Conservation (phyloP, 768 basidiomycete species). For the Boletus pseudopeckii region DNA sequence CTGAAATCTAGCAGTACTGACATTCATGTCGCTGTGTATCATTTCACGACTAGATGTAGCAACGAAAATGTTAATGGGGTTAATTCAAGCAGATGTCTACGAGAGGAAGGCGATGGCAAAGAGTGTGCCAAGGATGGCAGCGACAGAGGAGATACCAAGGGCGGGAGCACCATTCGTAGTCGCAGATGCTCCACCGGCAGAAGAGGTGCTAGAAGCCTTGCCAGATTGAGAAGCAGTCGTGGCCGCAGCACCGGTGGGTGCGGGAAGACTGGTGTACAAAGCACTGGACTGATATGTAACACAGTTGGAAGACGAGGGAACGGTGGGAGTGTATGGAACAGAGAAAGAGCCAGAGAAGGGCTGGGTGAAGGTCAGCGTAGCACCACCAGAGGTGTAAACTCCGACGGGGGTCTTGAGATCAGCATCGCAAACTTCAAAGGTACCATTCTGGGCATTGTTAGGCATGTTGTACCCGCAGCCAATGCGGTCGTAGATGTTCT, state of each 20-base stretch:
- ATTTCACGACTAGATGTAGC: constrained; percentile 2
- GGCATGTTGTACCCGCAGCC: constrained; percentile 78
- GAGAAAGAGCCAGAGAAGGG: constrained; percentile 32
- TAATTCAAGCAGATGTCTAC: constrained; percentile 14
- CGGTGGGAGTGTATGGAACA: constrained; percentile 40
- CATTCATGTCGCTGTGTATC: background rate
- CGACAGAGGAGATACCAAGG: constrained; percentile 31
- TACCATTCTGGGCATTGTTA: constrained; percentile 49
- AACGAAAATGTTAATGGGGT: background rate
- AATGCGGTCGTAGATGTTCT: constrained; percentile 70
- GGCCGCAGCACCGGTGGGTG: background rate
- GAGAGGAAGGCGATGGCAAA: constrained; percentile 39
- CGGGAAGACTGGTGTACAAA: constrained; percentile 33
- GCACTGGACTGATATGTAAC: constrained; percentile 33
- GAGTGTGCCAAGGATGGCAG: constrained; percentile 34
- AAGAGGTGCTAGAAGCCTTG: constrained; percentile 8
- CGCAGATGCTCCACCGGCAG: constrained; percentile 12
- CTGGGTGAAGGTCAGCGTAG: constrained; percentile 41
- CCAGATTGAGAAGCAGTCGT: constrained; percentile 9
- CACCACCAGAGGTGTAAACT: constrained; percentile 41
- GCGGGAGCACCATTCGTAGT: constrained; percentile 24
- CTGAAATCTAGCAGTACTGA: background rate
- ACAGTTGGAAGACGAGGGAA: constrained; percentile 47
- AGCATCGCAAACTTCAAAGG: constrained; percentile 63
- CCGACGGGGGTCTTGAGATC: constrained; percentile 65